Evolutionary conservation across 306 rosid genomes (phyloP).

Genomic region (Gastrolobium villosum): DNA sequence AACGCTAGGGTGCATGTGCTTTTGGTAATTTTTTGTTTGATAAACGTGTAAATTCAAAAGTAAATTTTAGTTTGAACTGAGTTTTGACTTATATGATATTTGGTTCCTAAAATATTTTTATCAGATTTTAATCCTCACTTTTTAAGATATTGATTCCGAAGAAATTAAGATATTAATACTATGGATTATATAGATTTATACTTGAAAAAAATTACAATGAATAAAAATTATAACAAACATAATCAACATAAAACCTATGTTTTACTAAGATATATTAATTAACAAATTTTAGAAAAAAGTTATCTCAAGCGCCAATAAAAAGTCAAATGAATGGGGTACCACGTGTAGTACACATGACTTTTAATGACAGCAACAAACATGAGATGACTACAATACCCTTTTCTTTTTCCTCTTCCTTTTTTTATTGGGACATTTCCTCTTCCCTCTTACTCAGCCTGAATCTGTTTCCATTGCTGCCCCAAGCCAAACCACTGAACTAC

Average conservation of each 20-base stretch:
- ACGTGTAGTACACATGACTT: not conserved
- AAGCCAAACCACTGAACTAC: not conserved
- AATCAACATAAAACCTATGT: too few species aligned
- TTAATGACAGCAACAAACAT: not conserved
- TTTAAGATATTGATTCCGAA: too few species aligned
- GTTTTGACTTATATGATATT: slow-evolving; percentile 9
- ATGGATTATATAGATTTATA: too few species aligned
- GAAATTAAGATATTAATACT: too few species aligned
- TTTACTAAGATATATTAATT: too few species aligned
- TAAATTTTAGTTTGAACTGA: not conserved
- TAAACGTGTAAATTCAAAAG: not conserved
- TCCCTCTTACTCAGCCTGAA: not conserved
- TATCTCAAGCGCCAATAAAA: too few species aligned
- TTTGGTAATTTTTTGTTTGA: slow-evolving; percentile 1
- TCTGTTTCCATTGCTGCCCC: not conserved
- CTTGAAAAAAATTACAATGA: too few species aligned
- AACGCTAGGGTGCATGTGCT: not conserved
- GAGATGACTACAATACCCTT: not conserved
- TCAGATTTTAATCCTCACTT: not conserved
- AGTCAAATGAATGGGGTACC: not conserved
- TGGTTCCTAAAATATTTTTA: slow-evolving; percentile 5
- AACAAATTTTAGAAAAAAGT: too few species aligned
- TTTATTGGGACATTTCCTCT: not conserved
- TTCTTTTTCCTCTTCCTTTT: not conserved
- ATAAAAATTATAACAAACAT: too few species aligned